Evolutionary conservation across 768 basidiomycete genomes (phyloP).

Genomic region (Mycena leptocephala): DNA sequence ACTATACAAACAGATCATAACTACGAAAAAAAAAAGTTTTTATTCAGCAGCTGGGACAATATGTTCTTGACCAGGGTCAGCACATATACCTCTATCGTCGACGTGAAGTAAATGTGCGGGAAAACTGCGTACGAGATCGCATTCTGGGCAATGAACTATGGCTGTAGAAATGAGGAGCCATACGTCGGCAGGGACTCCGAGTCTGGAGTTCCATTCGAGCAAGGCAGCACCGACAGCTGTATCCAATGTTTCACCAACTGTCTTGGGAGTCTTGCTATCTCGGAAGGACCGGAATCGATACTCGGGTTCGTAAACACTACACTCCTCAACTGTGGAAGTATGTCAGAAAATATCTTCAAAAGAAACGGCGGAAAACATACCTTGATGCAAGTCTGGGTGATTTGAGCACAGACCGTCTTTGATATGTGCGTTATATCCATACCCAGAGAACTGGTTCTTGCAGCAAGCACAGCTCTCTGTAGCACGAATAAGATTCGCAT

Average conservation of each 20-base stretch:
- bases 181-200: slow-evolving; percentile 18
- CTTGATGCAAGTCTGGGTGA: not conserved
- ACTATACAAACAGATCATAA: too few species aligned
- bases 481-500: not conserved
- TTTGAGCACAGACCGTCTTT: not conserved
- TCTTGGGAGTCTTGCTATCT: not conserved
- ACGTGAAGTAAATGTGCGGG: slow-evolving; percentile 7
- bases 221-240: not conserved
- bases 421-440: not conserved
- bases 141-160: not conserved
- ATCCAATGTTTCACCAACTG: not conserved
- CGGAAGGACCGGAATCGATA: not conserved
- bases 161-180: slow-evolving; percentile 11
- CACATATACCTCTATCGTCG: not conserved
- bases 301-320: not conserved
- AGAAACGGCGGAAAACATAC: not conserved
- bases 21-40: too few species aligned
- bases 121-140: slow-evolving; percentile 4
- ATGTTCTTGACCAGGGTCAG: not conserved
- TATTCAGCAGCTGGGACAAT: not conserved
- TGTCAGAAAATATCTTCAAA: not conserved
- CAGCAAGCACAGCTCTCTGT: not conserved
- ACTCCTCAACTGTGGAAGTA: not conserved
- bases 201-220: slow-evolving; percentile 13
- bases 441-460: not conserved